phyloP scores from a whole-genome alignment of 768 basidiomycete genomes.

The Suillus placidus region DNA sequence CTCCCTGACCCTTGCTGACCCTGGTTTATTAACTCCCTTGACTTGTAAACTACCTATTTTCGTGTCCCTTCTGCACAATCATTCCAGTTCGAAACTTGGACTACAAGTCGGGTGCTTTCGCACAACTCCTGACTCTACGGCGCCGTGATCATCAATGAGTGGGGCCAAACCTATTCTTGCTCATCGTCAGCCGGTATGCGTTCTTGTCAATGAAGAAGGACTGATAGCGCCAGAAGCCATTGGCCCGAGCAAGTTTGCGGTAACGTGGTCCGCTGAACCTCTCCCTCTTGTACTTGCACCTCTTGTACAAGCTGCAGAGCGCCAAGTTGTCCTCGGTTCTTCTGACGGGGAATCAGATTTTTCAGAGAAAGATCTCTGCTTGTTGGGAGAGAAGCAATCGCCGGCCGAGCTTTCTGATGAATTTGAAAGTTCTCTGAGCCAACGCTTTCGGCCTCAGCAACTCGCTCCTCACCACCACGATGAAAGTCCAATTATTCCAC shows the following conservation, averaged over 20 bases:
- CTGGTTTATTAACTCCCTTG: not conserved
- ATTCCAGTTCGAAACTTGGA: not conserved
- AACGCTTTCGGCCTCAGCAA: conserved; percentile 29
- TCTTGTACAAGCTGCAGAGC: conserved; percentile 33
- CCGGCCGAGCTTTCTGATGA: conserved; percentile 37
- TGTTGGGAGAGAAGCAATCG: conserved; percentile 33
- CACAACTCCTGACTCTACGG: conserved; percentile 1
- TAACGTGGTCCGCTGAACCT: conserved; percentile 58
- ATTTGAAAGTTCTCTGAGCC: conserved; percentile 27
- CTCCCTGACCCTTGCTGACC: not conserved
- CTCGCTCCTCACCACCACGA: conserved; percentile 22
- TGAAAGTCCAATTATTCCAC: conserved; percentile 42
- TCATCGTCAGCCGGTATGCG: conserved; percentile 50
- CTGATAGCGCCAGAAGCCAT: conserved; percentile 49
- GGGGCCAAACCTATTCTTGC: conserved; percentile 43
- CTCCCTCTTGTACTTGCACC: conserved; percentile 43
- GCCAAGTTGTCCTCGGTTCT: conserved; percentile 47
- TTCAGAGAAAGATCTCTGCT: conserved; percentile 46
- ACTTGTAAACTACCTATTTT: not conserved
- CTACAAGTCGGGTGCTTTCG: not conserved
- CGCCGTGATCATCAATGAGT: conserved; percentile 25
- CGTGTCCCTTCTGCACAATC: not conserved
- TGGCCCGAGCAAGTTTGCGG: conserved; percentile 57
- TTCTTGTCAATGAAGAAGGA: conserved; percentile 42
- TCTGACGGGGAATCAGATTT: conserved; percentile 55